Evolutionary conservation across 2,329 filamentous ascomycete species (phyloP).

Genomic region (Pseudocercospora fuligena): DNA sequence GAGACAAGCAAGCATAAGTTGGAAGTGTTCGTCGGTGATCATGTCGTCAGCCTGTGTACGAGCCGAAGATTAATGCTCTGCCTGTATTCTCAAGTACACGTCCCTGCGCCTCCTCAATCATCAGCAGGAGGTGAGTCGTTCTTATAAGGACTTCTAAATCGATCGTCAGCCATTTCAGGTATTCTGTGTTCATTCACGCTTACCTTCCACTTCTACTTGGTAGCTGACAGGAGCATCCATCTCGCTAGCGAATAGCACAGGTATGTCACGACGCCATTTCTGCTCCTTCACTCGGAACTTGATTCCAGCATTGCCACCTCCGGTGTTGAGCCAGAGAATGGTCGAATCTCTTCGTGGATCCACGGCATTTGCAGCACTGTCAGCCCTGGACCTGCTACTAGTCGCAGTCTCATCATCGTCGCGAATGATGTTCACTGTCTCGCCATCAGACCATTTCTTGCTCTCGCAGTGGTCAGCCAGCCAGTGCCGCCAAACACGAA

Average conservation of each 20-base stretch:
- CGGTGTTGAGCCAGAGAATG: conserved; percentile 71
- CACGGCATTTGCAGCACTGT: conserved; percentile 31
- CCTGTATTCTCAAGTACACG: conserved; percentile 65
- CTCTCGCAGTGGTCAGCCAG: conserved; percentile 55
- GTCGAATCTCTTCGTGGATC: conserved; percentile 42
- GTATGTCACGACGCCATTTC: conserved; percentile 50
- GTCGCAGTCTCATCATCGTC: conserved; percentile 24
- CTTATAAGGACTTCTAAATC: conserved; percentile 68
- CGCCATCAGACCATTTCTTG: conserved; percentile 36
- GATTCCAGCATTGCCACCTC: conserved; percentile 66
- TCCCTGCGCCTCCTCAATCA: conserved; percentile 66
- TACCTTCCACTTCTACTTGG: conserved; percentile 73
- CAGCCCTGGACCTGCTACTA: conserved; percentile 21
- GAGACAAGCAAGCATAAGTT: too few relatives aligned
- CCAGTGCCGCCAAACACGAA: conserved; percentile 76
- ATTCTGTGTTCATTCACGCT: neutral
- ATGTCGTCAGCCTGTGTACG: conserved; percentile 17
- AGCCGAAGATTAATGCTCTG: conserved; percentile 69
- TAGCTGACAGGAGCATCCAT: conserved; percentile 73
- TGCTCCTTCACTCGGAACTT: conserved; percentile 67
- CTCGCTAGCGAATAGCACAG: conserved; percentile 61
- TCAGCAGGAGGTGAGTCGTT: conserved; percentile 66
- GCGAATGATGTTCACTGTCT: conserved; percentile 33
- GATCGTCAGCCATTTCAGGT: neutral
- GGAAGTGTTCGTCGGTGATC: neutral